Conservation (phyloP, 2,329 filamentous ascomycete genomes). For the Aspergillus pseudoviridinutans region DNA sequence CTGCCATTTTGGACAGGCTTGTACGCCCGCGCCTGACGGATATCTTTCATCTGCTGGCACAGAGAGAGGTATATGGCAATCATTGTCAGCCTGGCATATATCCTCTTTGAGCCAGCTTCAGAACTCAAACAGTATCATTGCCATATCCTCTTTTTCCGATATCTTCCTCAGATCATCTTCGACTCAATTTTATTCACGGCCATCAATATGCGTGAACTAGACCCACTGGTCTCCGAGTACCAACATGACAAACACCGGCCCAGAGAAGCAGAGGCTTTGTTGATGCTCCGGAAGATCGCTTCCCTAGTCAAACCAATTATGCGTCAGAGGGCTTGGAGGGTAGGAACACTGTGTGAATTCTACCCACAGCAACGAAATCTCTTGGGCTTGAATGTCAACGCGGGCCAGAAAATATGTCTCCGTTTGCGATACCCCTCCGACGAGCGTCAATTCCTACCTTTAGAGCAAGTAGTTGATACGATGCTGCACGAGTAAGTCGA, state of each 20-base stretch:
- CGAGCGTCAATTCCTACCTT: constrained; percentile 69
- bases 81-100: not conserved
- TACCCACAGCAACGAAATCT: constrained; percentile 70
- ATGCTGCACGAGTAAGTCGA: constrained; percentile 74
- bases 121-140: not conserved
- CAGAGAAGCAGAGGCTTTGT: constrained; percentile 49
- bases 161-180: not conserved
- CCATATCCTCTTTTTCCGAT: not conserved
- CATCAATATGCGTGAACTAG: constrained; percentile 41
- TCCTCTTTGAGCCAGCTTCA: not conserved
- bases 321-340: constrained; percentile 77
- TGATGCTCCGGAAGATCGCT: constrained; percentile 72
- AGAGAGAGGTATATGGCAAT: not conserved
- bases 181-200: not conserved
- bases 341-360: constrained; percentile 78
- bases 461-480: constrained; percentile 80
- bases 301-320: constrained; percentile 94
- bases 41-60: not conserved
- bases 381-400: constrained; percentile 76
- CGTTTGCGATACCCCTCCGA: constrained; percentile 75
- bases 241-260: constrained; percentile 50
- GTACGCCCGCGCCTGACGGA: not conserved
- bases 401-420: constrained; percentile 74
- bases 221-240: constrained; percentile 49
- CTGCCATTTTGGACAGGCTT: not conserved